These are phyloP conservation scores for Closterium sp. DNA, from an alignment of 139 green algal species.

Conservation along the genomic window DNA sequence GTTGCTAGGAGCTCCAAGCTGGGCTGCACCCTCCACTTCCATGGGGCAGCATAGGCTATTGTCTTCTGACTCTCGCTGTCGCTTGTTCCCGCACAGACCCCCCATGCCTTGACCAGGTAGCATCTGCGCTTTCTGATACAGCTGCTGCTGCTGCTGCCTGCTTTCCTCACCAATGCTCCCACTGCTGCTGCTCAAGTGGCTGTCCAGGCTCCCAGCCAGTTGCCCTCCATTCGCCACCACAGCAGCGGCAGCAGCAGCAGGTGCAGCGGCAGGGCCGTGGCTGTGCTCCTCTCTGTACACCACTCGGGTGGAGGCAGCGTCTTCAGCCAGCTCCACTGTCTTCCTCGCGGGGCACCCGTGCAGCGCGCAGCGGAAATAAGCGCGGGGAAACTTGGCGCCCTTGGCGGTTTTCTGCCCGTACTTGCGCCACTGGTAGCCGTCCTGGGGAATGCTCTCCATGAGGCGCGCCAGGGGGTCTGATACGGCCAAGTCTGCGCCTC, in stretches of 20 bases:
- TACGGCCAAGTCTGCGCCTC: background rate
- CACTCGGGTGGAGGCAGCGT: background rate
- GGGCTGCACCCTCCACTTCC: background rate
- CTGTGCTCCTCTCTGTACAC: constrained; percentile 38
- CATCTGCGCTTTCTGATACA: background rate
- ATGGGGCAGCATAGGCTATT: background rate
- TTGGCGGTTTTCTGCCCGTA: constrained; percentile 60
- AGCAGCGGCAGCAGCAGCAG: background rate
- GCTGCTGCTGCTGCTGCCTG: background rate
- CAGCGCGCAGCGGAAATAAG: constrained; percentile 54
- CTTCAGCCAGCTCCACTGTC: constrained; percentile 41
- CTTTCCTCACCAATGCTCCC: background rate
- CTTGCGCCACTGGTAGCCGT: constrained; percentile 59
- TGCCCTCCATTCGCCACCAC: background rate
- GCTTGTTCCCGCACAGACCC: background rate
- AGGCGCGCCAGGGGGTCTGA: background rate
- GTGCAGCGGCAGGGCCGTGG: background rate
- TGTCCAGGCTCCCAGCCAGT: background rate
- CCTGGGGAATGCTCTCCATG: constrained; percentile 3
- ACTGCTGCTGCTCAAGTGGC: background rate
- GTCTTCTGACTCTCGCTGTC: background rate
- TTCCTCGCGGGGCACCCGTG: constrained; percentile 45
- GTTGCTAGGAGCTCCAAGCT: background rate
- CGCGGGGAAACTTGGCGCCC: constrained; percentile 36
- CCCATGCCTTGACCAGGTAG: background rate